These are phyloP conservation scores for Elongisporangium prolatum DNA, from an alignment of 352 stramenopile genomes.

Conservation along the genomic window DNA sequence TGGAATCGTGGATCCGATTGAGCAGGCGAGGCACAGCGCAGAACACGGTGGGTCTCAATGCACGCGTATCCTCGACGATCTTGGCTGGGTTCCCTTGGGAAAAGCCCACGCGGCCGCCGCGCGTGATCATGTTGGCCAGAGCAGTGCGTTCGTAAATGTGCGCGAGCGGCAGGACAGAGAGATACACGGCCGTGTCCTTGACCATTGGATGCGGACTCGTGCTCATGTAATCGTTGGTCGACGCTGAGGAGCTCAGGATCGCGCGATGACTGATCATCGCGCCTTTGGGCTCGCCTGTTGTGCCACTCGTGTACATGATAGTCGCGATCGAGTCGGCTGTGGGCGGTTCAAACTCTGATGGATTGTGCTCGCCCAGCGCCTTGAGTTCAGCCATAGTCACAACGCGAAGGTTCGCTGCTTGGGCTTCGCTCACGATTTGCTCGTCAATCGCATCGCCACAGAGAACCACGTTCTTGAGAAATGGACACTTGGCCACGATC, in stretches of 20 bases:
- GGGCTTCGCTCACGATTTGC: slow-evolving; percentile 28
- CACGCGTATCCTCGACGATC: slow-evolving; percentile 91
- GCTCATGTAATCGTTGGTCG: slow-evolving; percentile 27
- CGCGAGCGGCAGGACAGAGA: slow-evolving; percentile 95
- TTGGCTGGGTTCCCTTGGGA: slow-evolving; percentile 87
- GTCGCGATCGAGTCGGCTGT: slow-evolving; percentile 81
- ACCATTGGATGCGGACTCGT: slow-evolving; percentile 34
- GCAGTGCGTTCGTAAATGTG: slow-evolving; percentile 94
- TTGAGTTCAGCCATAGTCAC: slow-evolving; percentile 36
- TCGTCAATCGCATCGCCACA: slow-evolving; percentile 24
- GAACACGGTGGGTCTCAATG: slow-evolving; percentile 91
- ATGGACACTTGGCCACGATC: slow-evolving; percentile 31
- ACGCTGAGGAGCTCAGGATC: slow-evolving; percentile 27
- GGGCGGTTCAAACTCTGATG: slow-evolving; percentile 23
- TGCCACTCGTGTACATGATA: slow-evolving; percentile 95
- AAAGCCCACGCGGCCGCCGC: slow-evolving; percentile 89
- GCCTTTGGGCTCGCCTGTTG: slow-evolving; percentile 95
- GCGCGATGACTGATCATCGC: slow-evolving; percentile 92
- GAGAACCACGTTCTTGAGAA: slow-evolving; percentile 43
- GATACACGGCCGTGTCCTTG: slow-evolving; percentile 73
- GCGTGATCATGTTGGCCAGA: slow-evolving; percentile 48
- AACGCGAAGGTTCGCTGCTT: slow-evolving; percentile 29
- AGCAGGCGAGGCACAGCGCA: slow-evolving; percentile 92
- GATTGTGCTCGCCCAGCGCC: slow-evolving; percentile 25
- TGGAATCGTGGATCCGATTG: slow-evolving; percentile 96